Evolutionary conservation across 2,329 filamentous ascomycete species (phyloP).

Genomic region (Lasiodiplodia gonubiensis): DNA sequence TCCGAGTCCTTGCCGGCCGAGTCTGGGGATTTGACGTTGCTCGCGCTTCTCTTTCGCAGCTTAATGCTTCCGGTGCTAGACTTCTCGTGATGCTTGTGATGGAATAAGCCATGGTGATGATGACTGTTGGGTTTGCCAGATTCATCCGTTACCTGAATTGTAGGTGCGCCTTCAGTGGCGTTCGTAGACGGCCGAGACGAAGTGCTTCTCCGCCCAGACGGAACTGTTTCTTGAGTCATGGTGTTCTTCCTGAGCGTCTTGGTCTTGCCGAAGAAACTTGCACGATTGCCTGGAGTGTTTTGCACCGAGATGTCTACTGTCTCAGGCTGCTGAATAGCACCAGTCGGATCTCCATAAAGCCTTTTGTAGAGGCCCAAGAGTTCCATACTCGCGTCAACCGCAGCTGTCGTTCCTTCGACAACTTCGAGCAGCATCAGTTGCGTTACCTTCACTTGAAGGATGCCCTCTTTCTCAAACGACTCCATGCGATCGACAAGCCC

Average conservation of each 20-base stretch:
- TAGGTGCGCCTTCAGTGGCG: slow-evolving; percentile 58
- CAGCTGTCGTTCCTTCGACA: slow-evolving; percentile 79
- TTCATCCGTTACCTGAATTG: slow-evolving; percentile 73
- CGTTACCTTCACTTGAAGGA: slow-evolving; percentile 96
- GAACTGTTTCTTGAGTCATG: slow-evolving; percentile 43
- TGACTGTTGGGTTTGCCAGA: slow-evolving; percentile 42
- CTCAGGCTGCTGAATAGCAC: slow-evolving; percentile 37
- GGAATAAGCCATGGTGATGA: slow-evolving; percentile 38
- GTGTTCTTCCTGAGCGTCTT: slow-evolving; percentile 25
- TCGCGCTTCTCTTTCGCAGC: slow-evolving; percentile 46
- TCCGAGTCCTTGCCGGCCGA: slow-evolving; percentile 33
- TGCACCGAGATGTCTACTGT: not conserved
- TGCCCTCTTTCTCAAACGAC: slow-evolving; percentile 79
- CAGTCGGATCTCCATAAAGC: slow-evolving; percentile 71
- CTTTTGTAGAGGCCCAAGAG: slow-evolving; percentile 80
- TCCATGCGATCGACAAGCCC: slow-evolving; percentile 81
- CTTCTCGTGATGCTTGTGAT: slow-evolving; percentile 44
- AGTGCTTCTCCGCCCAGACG: slow-evolving; percentile 47
- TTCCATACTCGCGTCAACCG: slow-evolving; percentile 87
- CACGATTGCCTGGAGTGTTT: slow-evolving; percentile 44
- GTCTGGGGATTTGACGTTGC: slow-evolving; percentile 40
- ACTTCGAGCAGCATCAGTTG: slow-evolving; percentile 84
- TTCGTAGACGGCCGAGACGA: slow-evolving; percentile 35
- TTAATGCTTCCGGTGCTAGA: slow-evolving; percentile 47
- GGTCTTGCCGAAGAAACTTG: slow-evolving; percentile 68